Conservation (phyloP, 305 asterid genomes). For the Fraxinus xanthoxyloides region DNA sequence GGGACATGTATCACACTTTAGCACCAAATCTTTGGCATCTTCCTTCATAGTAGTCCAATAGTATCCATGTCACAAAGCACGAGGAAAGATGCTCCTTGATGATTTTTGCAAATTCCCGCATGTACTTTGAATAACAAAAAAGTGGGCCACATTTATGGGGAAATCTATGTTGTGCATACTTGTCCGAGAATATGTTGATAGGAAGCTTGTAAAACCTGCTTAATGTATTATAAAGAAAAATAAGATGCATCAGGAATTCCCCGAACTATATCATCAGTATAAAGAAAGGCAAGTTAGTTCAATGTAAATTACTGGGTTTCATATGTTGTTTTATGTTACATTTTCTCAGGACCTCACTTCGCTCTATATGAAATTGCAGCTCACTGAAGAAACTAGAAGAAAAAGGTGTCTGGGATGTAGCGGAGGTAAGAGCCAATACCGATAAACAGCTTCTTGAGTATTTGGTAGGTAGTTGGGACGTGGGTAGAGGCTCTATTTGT, state of each 20-base stretch:
- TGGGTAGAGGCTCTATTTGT: neutral
- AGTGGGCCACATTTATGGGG: slow-evolving; percentile 91
- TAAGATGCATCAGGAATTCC: slow-evolving; percentile 71
- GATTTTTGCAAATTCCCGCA: too few relatives aligned
- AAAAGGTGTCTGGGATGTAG: slow-evolving; percentile 92
- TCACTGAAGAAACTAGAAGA: slow-evolving; percentile 89
- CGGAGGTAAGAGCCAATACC: slow-evolving; percentile 73
- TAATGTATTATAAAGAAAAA: slow-evolving; percentile 64
- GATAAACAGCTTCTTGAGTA: slow-evolving; percentile 73
- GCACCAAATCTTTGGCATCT: too few relatives aligned
- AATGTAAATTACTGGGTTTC: slow-evolving; percentile 20
- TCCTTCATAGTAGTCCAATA: too few relatives aligned
- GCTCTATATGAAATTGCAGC: slow-evolving; percentile 47
- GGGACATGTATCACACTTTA: too few relatives aligned
- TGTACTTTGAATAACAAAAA: slow-evolving; percentile 19
- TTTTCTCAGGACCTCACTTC: slow-evolving; percentile 4
- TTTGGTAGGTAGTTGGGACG: slow-evolving; percentile 55
- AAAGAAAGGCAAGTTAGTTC: slow-evolving; percentile 71
- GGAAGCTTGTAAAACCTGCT: slow-evolving; percentile 50
- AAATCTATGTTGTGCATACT: slow-evolving; percentile 61
- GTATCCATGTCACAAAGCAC: too few relatives aligned
- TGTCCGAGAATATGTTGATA: slow-evolving; percentile 59
- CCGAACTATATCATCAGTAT: slow-evolving; percentile 71
- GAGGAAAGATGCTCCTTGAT: too few relatives aligned
- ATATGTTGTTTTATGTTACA: slow-evolving; percentile 12